phyloP scores from a whole-genome alignment of 1,284 basidiomycete genomes.

The Somion occarium region DNA sequence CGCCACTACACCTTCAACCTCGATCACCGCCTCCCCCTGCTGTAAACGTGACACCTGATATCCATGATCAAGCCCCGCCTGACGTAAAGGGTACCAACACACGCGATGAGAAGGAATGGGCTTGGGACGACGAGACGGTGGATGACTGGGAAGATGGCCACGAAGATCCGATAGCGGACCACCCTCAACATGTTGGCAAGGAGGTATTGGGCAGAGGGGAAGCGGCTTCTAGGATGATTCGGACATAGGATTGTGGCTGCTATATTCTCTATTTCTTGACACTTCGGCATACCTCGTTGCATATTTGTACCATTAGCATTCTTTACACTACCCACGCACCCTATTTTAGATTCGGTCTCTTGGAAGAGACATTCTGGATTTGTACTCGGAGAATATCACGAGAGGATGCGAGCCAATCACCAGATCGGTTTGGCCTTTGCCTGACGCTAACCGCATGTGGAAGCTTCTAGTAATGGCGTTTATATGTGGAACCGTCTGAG shows the following conservation, averaged over 20 bases:
- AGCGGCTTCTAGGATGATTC: not conserved
- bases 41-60: conserved; percentile 17
- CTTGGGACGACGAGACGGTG: conserved; percentile 46
- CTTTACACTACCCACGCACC: not conserved
- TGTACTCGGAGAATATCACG: not conserved
- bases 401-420: not conserved
- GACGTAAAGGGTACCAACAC: conserved; percentile 2
- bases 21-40: conserved; percentile 18
- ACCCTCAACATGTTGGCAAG: too few species aligned
- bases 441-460: conserved; percentile 2
- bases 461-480: not conserved
- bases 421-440: not conserved
- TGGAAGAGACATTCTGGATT: not conserved
- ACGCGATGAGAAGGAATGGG: conserved; percentile 35
- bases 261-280: not conserved
- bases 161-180: conserved; percentile 35
- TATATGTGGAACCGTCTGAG: not conserved
- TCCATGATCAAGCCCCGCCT: conserved; percentile 11
- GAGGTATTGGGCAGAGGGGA: conserved; percentile 9
- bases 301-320: not conserved
- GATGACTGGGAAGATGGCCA: conserved; percentile 50
- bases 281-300: not conserved
- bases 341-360: not conserved
- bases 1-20: conserved; percentile 30
- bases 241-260: too few species aligned